Evolutionary conservation across 2,329 filamentous ascomycete species (phyloP), one percentile per base, ranked within the genome.

Genomic region (Aspergillus japonicus): DNA sequence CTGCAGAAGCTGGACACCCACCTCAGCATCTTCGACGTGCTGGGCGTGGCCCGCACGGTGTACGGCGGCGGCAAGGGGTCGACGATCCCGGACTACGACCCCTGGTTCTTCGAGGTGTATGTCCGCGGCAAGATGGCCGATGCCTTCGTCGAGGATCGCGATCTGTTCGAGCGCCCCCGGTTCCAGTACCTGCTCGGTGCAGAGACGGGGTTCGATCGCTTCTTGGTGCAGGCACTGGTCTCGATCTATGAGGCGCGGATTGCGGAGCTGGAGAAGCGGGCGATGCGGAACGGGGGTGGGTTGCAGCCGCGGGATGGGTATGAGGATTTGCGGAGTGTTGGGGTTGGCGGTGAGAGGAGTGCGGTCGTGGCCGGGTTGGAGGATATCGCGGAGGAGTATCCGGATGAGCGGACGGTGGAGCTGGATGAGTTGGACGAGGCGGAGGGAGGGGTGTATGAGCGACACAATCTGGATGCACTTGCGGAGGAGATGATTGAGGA

Each of bases 1-100:
- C 44, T 55, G 53, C 53, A 55, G 44, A 55, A 55, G 42, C 53
- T 55, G 5, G 53, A 55, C 44, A 55, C 47, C 12, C 26, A 55
- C 26, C 44, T 55, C 11, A 47, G 42, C 42, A 55, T 55, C n/a
- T 55, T 55, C 42, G 53, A 55, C n/a, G 42, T 55, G 24, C n/a
- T 55, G 24, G 47, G 53, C 6, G 26, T 47, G 10, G 53, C 53
- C n/a, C 26, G 42, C 12, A 55, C 48, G 44, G 53, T 31, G 19
- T 48, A 47, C 26, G 39, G 33, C 8, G 33, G 26, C 26, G 26
- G 26, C 26, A 29, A 29, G 2, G 26, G 39, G 39, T 31, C 16
- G 24, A 48, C 23, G 29, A 24, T 55, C 19, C 53, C 53, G 3
- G 53, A 55, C n/a, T 55, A 47, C 26, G 53, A 55, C 19, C 53